Conservation (phyloP, 2,329 filamentous ascomycete genomes). For the Didymella lethalis region DNA sequence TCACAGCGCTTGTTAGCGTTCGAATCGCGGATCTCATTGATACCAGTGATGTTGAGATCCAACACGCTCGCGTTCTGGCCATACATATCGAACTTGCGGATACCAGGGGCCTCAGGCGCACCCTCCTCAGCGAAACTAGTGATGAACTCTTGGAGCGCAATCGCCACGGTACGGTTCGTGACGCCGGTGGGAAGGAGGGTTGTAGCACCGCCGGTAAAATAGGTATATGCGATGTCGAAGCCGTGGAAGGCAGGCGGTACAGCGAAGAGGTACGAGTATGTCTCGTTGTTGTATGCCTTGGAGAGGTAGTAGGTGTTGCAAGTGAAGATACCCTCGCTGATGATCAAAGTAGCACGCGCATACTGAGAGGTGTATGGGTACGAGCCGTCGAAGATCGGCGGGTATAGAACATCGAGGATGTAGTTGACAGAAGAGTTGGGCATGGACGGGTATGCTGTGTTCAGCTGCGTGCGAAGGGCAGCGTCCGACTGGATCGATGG, state of each 20-base stretch:
- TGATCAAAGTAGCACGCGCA: conserved; percentile 53
- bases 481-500: conserved; percentile 47
- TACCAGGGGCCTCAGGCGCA: conserved; percentile 47
- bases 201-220: conserved; percentile 54
- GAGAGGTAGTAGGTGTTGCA: conserved; percentile 64
- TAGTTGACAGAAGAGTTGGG: conserved; percentile 49
- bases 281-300: conserved; percentile 56
- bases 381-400: conserved; percentile 57
- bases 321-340: conserved; percentile 56
- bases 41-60: conserved; percentile 54
- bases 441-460: conserved; percentile 39
- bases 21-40: conserved; percentile 55
- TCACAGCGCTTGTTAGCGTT: conserved; percentile 59
- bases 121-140: conserved; percentile 54
- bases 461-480: conserved; percentile 39
- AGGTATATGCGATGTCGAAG: conserved; percentile 62
- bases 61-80: conserved; percentile 55
- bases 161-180: conserved; percentile 49
- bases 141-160: conserved; percentile 58
- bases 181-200: conserved; percentile 25
- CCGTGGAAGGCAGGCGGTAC: conserved; percentile 63
- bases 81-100: conserved; percentile 58
- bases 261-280: conserved; percentile 62
- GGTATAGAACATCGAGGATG: conserved; percentile 58
- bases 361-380: conserved; percentile 58